Conservation (phyloP, 192 early-diverging fungal species). For the Dissophora ornata region DNA sequence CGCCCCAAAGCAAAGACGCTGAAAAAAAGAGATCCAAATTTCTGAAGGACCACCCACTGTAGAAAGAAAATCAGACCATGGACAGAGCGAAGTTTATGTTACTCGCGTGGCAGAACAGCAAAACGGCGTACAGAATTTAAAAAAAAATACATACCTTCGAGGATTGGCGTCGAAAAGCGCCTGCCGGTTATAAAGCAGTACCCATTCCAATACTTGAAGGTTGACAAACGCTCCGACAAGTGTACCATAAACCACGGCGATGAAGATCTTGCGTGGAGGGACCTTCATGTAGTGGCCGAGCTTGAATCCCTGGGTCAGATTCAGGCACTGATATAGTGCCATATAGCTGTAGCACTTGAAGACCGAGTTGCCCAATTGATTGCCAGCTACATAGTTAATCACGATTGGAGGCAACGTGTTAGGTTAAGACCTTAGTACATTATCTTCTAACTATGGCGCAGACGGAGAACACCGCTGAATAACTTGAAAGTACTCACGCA, state of each 20-base stretch:
- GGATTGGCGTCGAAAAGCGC: constrained; percentile 31
- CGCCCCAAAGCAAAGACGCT: constrained; percentile 42
- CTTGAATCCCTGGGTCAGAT: constrained; percentile 78
- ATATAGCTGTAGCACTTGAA: constrained; percentile 72
- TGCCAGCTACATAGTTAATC: constrained; percentile 57
- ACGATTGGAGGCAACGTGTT: too few species aligned
- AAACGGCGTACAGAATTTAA: too few species aligned
- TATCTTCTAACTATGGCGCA: too few species aligned
- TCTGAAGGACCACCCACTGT: constrained; percentile 47
- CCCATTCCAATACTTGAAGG: constrained; percentile 40
- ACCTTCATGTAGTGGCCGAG: constrained; percentile 58
- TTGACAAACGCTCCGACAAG: constrained; percentile 33
- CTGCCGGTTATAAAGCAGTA: constrained; percentile 31
- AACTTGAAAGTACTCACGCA: constrained; percentile 31
- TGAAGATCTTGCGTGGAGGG: constrained; percentile 38
- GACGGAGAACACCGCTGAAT: too few species aligned
- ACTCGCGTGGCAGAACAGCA: too few species aligned
- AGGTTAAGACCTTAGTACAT: too few species aligned
- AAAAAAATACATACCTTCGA: constrained; percentile 12
- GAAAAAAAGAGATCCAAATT: constrained; percentile 49
- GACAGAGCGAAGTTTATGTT: too few species aligned
- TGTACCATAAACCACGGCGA: constrained; percentile 38
- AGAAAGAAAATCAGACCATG: neutral
- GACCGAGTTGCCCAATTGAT: constrained; percentile 61
- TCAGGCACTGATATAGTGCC: constrained; percentile 81